A percentile compares a stretch with the other conserved stretches of the same genome.
Conservation (phyloP, 176 grass and related monocot species). For the Lolium multiflorum region DNA sequence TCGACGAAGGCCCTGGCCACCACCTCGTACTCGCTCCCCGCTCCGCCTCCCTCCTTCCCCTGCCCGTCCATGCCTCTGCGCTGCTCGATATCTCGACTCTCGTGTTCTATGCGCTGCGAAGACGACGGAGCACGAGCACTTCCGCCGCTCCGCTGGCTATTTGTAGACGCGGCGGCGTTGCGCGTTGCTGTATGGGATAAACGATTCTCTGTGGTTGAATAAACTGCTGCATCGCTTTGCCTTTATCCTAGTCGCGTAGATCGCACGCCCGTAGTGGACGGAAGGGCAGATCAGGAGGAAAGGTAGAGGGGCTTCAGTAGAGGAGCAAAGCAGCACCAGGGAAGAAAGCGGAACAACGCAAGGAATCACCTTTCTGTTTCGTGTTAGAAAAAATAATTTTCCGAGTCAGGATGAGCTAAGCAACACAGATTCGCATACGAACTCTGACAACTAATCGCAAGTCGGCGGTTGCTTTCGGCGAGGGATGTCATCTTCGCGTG, state of each 20-base stretch:
- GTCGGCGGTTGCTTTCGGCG: conserved; percentile 31
- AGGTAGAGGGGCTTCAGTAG: not conserved
- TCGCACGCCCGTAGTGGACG: conserved; percentile 29
- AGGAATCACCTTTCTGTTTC: not conserved
- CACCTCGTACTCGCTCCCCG: conserved; percentile 47
- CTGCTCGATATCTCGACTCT: not conserved
- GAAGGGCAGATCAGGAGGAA: too few species aligned
- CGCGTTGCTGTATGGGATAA: conserved; percentile 30
- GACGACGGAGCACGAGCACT: not conserved
- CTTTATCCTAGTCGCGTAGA: conserved; percentile 39
- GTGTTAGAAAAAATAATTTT: not conserved
- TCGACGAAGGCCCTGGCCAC: conserved; percentile 83
- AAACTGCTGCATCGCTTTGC: not conserved
- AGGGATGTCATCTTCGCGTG: not conserved
- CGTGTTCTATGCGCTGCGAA: not conserved
- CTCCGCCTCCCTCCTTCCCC: not conserved
- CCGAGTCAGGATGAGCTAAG: not conserved
- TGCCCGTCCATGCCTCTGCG: conserved; percentile 19
- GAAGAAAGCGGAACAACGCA: not conserved
- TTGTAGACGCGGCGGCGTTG: conserved; percentile 41
- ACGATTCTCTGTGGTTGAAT: conserved; percentile 14
- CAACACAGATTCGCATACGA: not conserved
- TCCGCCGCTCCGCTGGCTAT: not conserved
- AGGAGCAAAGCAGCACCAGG: not conserved
- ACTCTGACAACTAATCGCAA: not conserved